Percentiles rank a stretch among this genome's conserved stretches.
phyloP scores from a whole-genome alignment of 345 rosid genomes.

The Lenwebbia sp. region DNA sequence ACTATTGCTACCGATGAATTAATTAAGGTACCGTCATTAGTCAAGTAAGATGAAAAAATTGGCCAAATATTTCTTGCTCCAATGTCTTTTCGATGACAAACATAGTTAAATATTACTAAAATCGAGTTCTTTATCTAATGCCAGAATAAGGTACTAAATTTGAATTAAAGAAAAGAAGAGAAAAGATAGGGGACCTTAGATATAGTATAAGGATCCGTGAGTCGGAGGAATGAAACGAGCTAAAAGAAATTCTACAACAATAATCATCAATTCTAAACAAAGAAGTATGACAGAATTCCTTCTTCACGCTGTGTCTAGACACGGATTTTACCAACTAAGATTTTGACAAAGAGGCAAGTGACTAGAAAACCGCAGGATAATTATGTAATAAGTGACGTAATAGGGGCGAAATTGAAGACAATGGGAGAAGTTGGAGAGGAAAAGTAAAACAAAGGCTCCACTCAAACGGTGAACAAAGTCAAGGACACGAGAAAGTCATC shows the following conservation, averaged over 20 bases:
- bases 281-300: neutral
- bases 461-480: neutral
- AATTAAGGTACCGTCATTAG: neutral
- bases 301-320: neutral
- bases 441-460: neutral
- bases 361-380: neutral
- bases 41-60: neutral
- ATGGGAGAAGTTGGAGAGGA: neutral
- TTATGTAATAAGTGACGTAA: neutral
- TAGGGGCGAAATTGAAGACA: neutral
- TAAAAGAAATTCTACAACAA: no score
- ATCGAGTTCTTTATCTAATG: no score
- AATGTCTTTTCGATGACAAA: no score
- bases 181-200: no score
- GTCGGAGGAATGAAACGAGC: no score
- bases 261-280: neutral
- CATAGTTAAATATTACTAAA: no score
- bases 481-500: neutral
- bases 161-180: no score
- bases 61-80: no score
- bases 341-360: neutral
- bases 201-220: no score
- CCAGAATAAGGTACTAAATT: no score
- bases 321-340: neutral
- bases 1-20: neutral